phyloP scores from a whole-genome alignment of 371 early-diverging fungal species.

The Globomyces sp. region DNA sequence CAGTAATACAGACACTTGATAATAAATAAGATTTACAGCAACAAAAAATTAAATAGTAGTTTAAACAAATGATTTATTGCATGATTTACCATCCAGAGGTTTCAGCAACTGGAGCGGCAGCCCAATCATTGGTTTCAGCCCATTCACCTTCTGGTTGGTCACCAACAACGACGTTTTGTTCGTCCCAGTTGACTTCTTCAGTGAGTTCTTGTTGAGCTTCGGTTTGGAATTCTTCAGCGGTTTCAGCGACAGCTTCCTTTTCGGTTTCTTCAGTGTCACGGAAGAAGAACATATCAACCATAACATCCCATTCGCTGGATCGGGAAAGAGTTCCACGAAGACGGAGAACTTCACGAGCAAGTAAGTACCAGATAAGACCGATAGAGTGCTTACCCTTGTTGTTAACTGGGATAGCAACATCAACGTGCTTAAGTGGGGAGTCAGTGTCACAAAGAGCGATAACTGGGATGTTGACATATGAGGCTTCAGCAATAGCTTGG shows the following conservation, averaged over 20 bases:
- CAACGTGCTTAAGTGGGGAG: slow-evolving; percentile 90
- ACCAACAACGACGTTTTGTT: slow-evolving; percentile 16
- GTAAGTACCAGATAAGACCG: slow-evolving; percentile 96
- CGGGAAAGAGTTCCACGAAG: slow-evolving; percentile 91
- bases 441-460: slow-evolving; percentile 99
- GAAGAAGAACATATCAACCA: slow-evolving; percentile 99
- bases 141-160: slow-evolving; percentile 23
- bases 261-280: slow-evolving; percentile 94
- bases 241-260: slow-evolving; percentile 59
- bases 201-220: slow-evolving; percentile 26
- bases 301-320: slow-evolving; percentile 83
- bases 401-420: slow-evolving; percentile 99
- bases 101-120: slow-evolving; percentile 13
- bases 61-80: background rate
- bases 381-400: slow-evolving; percentile 98
- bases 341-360: slow-evolving; percentile 97
- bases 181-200: slow-evolving; percentile 14
- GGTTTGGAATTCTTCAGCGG: too few species aligned
- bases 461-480: slow-evolving; percentile 99
- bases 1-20: too few species aligned
- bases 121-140: slow-evolving; percentile 18
- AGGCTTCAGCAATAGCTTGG: slow-evolving; percentile 98
- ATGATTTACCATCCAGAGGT: slow-evolving; percentile 14
- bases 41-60: slow-evolving; percentile 9
- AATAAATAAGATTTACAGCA: background rate